A percentile compares a stretch with the other conserved stretches of the same genome.
These are phyloP conservation scores for Pulicaria dysenterica DNA, from an alignment of 129 eudicot species.

Conservation along the genomic window DNA sequence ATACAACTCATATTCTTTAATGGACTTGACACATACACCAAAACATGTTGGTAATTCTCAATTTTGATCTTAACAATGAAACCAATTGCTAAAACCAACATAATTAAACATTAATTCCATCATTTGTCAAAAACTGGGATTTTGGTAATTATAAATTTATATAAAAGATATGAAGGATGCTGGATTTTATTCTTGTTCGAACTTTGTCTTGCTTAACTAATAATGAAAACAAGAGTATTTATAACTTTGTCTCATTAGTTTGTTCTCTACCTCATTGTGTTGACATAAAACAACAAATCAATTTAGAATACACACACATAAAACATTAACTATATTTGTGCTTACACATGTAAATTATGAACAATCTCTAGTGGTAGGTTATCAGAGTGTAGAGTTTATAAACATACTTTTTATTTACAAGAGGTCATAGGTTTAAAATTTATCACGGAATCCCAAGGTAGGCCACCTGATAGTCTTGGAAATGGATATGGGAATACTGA, in stretches of 20 bases:
- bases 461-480: too few species aligned
- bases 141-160: neutral
- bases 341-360: too few species aligned
- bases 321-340: too few species aligned
- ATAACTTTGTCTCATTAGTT: neutral
- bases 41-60: constrained; percentile 8
- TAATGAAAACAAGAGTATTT: neutral
- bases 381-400: too few species aligned
- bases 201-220: neutral
- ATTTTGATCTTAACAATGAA: constrained; percentile 14
- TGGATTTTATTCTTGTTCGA: neutral
- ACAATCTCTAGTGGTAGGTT: too few species aligned
- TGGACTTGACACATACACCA: constrained; percentile 15
- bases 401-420: too few species aligned
- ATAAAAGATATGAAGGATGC: neutral
- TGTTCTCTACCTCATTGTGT: neutral
- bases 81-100: neutral
- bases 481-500: too few species aligned
- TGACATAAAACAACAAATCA: neutral
- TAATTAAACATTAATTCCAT: neutral
- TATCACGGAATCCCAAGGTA: too few species aligned
- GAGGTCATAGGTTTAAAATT: too few species aligned
- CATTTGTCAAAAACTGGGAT: neutral
- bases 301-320: neutral
- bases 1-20: constrained; percentile 6